These are phyloP conservation scores for Ensete glaucum DNA, from an alignment of 176 grass and related monocot species.

Conservation along the genomic window DNA sequence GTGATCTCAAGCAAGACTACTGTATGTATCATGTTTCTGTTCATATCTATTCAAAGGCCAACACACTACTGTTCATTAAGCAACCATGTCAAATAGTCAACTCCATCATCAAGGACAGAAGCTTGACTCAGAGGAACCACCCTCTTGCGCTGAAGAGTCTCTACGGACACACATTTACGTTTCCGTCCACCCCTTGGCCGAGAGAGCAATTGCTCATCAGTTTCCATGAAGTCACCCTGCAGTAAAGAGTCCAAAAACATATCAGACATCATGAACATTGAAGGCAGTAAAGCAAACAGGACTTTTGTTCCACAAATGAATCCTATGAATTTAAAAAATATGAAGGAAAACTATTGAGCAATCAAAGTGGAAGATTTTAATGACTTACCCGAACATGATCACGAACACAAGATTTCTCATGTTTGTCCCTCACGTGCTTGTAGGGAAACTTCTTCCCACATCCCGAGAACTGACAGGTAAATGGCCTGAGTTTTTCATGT, in stretches of 20 bases:
- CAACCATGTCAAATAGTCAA: slow-evolving; percentile 40
- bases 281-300: background rate
- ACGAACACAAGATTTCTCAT: slow-evolving; percentile 53
- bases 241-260: background rate
- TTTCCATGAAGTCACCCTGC: slow-evolving; percentile 40
- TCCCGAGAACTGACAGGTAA: slow-evolving; percentile 38
- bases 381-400: slow-evolving; percentile 30
- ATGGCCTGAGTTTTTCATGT: slow-evolving; percentile 42
- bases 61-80: too few relatives aligned
- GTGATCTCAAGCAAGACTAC: too few relatives aligned
- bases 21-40: too few relatives aligned
- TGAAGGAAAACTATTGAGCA: too few relatives aligned
- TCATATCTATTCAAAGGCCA: too few relatives aligned
- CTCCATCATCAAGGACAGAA: slow-evolving; percentile 29
- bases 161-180: slow-evolving; percentile 25
- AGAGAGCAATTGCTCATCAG: slow-evolving; percentile 19
- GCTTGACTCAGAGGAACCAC: slow-evolving; percentile 29
- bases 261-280: background rate
- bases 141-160: slow-evolving; percentile 34
- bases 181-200: slow-evolving; percentile 35
- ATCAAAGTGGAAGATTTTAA: too few relatives aligned
- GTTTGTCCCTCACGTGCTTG: slow-evolving; percentile 78
- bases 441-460: slow-evolving; percentile 66
- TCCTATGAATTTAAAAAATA: too few relatives aligned
- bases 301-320: background rate